Conservation (phyloP, 441 rosid genomes). For the Euphorbia celastroides region DNA sequence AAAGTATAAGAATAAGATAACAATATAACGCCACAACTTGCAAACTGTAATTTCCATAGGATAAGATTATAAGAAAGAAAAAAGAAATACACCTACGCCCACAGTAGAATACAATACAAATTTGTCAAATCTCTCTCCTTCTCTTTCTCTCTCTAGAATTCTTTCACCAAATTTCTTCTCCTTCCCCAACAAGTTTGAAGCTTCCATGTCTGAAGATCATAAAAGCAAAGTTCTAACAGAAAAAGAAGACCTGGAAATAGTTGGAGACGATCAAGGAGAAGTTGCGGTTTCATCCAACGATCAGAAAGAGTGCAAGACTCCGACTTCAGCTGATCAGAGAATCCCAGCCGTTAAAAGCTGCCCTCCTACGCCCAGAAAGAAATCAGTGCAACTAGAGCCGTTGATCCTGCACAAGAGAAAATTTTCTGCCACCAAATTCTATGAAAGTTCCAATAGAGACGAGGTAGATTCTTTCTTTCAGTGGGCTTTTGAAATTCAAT, state of each 20-base stretch:
- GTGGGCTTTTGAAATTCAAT: conserved; percentile 21
- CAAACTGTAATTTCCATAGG: conserved; percentile 5
- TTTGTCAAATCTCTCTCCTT: conserved; percentile 3
- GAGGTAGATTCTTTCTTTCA: conserved; percentile 55
- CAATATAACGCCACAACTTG: background rate
- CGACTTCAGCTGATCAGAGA: conserved; percentile 41
- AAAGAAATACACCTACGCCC: background rate
- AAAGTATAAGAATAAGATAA: no score
- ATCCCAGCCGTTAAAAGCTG: conserved; percentile 40
- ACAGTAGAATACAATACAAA: background rate
- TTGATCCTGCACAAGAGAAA: conserved; percentile 33
- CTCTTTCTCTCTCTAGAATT: conserved; percentile 7
- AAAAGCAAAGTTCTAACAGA: conserved; percentile 2
- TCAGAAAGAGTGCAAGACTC: conserved; percentile 41
- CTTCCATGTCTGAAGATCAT: conserved; percentile 32
- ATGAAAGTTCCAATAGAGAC: conserved; percentile 30
- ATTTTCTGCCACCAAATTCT: conserved; percentile 29
- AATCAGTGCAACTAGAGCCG: conserved; percentile 12
- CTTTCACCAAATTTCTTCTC: no score
- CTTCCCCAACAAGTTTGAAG: conserved; percentile 17
- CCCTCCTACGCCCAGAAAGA: conserved; percentile 56
- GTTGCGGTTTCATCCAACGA: background rate
- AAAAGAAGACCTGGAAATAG: conserved; percentile 1
- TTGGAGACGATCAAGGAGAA: no score
- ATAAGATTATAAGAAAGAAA: conserved; percentile 16